Evolutionary conservation across 352 stramenopile genomes (phyloP).

Genomic region (Phytophthora boehmeriae): DNA sequence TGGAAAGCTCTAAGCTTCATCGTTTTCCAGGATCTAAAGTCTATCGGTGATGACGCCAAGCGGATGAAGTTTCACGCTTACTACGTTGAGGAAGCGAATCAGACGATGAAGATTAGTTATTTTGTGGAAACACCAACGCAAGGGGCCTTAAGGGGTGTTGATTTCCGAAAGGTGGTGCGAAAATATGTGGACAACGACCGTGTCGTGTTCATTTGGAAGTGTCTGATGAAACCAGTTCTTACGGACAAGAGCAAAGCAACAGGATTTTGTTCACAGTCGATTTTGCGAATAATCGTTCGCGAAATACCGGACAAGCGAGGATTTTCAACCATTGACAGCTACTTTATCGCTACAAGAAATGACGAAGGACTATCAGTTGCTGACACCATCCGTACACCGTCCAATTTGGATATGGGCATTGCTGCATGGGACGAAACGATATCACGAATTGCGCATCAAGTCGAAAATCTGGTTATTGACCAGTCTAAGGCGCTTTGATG

Average conservation of each 20-base stretch:
- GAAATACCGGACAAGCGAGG: not conserved
- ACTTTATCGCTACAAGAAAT: constrained; percentile 21
- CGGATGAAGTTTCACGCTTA: constrained; percentile 5
- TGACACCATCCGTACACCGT: not conserved
- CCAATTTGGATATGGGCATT: constrained; percentile 16
- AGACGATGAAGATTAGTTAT: constrained; percentile 16
- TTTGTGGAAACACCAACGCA: not conserved
- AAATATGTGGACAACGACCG: constrained; percentile 32
- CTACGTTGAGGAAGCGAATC: constrained; percentile 11
- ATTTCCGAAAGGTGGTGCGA: constrained; percentile 14
- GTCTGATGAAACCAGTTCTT: constrained; percentile 17
- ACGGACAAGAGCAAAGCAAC: not conserved
- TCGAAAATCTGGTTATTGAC: constrained; percentile 33
- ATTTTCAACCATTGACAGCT: constrained; percentile 16
- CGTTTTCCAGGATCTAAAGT: not conserved
- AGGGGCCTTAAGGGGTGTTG: not conserved
- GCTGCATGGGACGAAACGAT: constrained; percentile 24
- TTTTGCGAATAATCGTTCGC: constrained; percentile 17
- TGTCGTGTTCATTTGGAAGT: constrained; percentile 27
- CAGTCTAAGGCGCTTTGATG: too few species aligned
- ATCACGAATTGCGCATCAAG: constrained; percentile 21
- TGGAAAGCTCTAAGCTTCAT: constrained; percentile 10
- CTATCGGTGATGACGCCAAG: not conserved
- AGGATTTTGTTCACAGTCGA: constrained; percentile 12
- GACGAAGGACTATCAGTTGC: not conserved